These are phyloP conservation scores for Acorus calamus DNA, from an alignment of 106 monocot genomes.

Conservation along the genomic window DNA sequence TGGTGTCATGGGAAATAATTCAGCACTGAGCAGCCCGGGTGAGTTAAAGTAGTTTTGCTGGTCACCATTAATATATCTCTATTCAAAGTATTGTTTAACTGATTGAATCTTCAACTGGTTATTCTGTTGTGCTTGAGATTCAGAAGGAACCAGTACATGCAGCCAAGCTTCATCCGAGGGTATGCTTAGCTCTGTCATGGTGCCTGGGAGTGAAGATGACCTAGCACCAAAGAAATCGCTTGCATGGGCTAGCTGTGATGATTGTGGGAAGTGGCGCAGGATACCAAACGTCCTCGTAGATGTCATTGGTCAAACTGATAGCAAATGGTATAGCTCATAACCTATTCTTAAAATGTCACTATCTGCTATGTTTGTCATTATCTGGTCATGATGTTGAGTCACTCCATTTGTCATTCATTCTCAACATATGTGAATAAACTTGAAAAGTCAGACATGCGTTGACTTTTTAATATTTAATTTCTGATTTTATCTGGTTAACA, in stretches of 20 bases:
- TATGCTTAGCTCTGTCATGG: conserved; percentile 6
- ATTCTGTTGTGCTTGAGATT: neutral
- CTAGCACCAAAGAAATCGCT: conserved; percentile 9
- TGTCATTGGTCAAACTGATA: conserved; percentile 50
- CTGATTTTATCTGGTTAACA: too few relatives aligned
- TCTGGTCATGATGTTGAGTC: too few relatives aligned
- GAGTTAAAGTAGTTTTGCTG: conserved; percentile 22
- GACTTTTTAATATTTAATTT: too few relatives aligned
- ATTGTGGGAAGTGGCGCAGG: conserved; percentile 85
- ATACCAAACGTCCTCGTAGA: conserved; percentile 73
- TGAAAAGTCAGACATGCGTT: too few relatives aligned
- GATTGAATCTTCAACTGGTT: neutral
- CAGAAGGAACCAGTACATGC: conserved; percentile 16
- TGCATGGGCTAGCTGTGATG: conserved; percentile 92
- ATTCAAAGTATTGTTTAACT: neutral
- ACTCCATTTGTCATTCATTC: too few relatives aligned
- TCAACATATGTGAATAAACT: too few relatives aligned
- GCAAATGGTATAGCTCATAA: conserved; percentile 55
- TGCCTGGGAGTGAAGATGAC: conserved; percentile 8
- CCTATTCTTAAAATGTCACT: neutral
- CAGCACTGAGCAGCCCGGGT: conserved; percentile 2
- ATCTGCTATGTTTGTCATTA: too few relatives aligned
- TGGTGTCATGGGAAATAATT: conserved; percentile 1
- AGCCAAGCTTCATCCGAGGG: conserved; percentile 14
- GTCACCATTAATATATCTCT: neutral